Conservation (phyloP, 176 grass and related monocot genomes). For the Themeda triandra region DNA sequence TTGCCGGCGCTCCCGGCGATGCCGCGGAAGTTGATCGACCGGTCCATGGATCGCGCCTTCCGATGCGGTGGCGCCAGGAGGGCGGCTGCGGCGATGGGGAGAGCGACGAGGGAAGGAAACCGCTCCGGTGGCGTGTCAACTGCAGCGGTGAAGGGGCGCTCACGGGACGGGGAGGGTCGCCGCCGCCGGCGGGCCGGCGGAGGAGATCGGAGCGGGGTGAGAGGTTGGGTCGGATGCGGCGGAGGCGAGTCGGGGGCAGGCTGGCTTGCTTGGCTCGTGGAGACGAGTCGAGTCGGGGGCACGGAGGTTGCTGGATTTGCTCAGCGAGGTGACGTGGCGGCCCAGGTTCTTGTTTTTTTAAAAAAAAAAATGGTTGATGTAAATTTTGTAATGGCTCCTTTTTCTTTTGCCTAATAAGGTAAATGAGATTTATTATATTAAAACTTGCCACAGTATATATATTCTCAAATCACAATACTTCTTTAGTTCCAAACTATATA, state of each 20-base stretch:
- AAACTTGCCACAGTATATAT: no score
- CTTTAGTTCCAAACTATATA: no score
- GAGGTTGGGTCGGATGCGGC: slow-evolving; percentile 7
- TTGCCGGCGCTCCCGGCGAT: slow-evolving; percentile 85
- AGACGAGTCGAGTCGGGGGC: background rate
- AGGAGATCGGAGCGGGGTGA: slow-evolving; percentile 7
- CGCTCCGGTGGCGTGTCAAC: background rate
- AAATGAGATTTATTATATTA: no score
- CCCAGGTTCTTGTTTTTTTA: no score
- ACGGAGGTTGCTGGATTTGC: slow-evolving; percentile 23
- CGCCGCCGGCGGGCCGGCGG: background rate
- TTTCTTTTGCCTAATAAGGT: no score
- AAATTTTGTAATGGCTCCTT: no score
- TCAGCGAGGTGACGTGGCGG: background rate
- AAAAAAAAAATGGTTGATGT: no score
- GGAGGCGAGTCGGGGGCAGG: background rate
- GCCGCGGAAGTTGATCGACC: slow-evolving; percentile 71
- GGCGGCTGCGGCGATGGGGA: background rate
- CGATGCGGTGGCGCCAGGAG: background rate
- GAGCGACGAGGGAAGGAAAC: background rate
- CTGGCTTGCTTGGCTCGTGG: no score
- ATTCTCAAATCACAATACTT: no score
- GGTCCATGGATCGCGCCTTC: slow-evolving; percentile 56
- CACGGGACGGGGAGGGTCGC: background rate
- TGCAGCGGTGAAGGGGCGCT: background rate